Evolutionary conservation across 306 rosid species (phyloP).

Genomic region (Canavalia ensiformis): DNA sequence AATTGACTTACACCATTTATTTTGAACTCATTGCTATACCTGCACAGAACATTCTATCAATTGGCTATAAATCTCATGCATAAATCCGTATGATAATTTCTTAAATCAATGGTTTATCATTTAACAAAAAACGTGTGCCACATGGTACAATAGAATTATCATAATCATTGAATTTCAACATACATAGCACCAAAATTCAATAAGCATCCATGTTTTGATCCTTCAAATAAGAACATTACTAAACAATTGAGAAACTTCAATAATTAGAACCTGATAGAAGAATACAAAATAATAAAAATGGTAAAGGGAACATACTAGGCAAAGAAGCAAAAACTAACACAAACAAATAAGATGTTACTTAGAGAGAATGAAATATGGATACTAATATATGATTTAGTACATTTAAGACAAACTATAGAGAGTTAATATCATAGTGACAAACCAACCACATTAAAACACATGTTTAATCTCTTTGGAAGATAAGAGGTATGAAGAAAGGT

Average conservation of each 20-base stretch:
- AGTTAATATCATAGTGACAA: conserved; percentile 45
- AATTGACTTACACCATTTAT: conserved; percentile 58
- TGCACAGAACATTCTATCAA: conserved; percentile 22
- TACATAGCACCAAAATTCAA: not conserved
- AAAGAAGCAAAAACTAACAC: conserved; percentile 2
- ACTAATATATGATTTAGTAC: conserved; percentile 46
- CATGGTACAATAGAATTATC: not conserved
- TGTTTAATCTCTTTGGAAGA: conserved; percentile 61
- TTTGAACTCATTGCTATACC: conserved; percentile 60
- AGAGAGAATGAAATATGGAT: conserved; percentile 5
- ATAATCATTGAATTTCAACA: not conserved
- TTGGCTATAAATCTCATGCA: conserved; percentile 3
- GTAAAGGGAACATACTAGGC: conserved; percentile 41
- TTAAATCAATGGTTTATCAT: not conserved
- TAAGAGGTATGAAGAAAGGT: conserved; percentile 51
- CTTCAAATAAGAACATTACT: not conserved
- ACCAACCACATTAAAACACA: conserved; percentile 57
- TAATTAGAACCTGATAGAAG: not conserved
- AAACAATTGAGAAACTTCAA: not conserved
- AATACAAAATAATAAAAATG: not conserved
- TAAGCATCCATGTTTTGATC: conserved; percentile 7
- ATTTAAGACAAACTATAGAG: conserved; percentile 46
- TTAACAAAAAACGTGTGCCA: not conserved
- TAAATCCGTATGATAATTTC: not conserved
- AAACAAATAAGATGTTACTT: conserved; percentile 12